These are phyloP conservation scores for Oleoguttula mirabilis DNA, from an alignment of 495 filamentous ascomycete species.

Conservation along the genomic window DNA sequence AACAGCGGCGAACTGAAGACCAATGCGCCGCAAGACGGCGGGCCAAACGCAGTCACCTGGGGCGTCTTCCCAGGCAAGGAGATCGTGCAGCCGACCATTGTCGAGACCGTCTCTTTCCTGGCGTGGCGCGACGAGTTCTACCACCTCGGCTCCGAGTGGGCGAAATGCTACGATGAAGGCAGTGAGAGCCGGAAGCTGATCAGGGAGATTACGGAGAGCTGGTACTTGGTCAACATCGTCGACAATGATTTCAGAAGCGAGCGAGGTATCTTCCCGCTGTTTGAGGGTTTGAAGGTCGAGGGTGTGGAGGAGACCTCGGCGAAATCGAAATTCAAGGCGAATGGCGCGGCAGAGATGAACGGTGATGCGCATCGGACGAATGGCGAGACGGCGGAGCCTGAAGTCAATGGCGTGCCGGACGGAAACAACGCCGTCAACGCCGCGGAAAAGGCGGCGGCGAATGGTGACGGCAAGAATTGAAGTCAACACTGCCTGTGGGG, in stretches of 20 bases:
- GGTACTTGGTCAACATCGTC: slow-evolving; percentile 97
- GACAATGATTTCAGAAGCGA: slow-evolving; percentile 90
- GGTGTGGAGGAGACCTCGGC: neutral
- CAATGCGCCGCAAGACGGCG: slow-evolving; percentile 50
- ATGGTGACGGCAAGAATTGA: slow-evolving; percentile 1
- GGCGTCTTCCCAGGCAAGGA: slow-evolving; percentile 98
- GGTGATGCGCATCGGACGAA: neutral
- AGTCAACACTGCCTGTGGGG: no score
- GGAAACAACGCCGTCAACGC: slow-evolving; percentile 17
- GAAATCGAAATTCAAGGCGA: neutral
- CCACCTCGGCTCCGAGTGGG: slow-evolving; percentile 85
- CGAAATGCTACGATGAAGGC: slow-evolving; percentile 66
- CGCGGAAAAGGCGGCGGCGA: slow-evolving; percentile 2
- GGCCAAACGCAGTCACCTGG: slow-evolving; percentile 94
- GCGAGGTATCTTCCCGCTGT: slow-evolving; percentile 66
- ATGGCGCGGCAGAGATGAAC: slow-evolving; percentile 1
- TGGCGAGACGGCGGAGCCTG: slow-evolving; percentile 2
- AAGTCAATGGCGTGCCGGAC: slow-evolving; percentile 15
- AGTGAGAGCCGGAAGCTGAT: slow-evolving; percentile 77
- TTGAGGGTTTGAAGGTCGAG: slow-evolving; percentile 50
- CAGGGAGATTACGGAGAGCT: slow-evolving; percentile 69
- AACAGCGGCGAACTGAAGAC: slow-evolving; percentile 68
- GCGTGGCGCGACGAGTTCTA: slow-evolving; percentile 99
- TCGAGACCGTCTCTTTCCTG: slow-evolving; percentile 93
- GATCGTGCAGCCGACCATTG: slow-evolving; percentile 98